Evolutionary conservation across 805 yeast genomes (phyloP), one percentile per base, ranked within the genome.

Genomic region (Candida namnaoensis): DNA sequence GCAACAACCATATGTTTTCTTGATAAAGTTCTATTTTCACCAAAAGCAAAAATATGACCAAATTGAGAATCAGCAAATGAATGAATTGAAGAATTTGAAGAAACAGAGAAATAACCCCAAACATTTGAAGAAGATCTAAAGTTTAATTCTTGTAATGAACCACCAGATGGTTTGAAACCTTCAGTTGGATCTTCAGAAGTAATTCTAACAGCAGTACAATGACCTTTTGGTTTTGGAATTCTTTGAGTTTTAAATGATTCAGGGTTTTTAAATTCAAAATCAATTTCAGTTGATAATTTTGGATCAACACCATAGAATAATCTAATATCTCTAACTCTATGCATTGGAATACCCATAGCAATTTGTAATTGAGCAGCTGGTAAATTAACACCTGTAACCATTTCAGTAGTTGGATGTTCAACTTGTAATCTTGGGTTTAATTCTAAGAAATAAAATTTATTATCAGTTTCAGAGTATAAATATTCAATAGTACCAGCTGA

Each of bases 1-100:
- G 99, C 99, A 43, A 93, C 98, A 48, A 93, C 96, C 99, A 93
- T 93, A 58, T 95, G 96, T 64, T 93, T 90, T 70, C 99, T 85
- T 32, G 96, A 87, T 34, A 95, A 95, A 64, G 87, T 95, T 69
- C 99, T 84, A 61, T 90, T 91, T 69, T 93, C 99, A 63, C 99
- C 99, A 66, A 91, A 95, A 32, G 99, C 97, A 64, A 93, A 93
- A 47, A 93, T 93, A 65, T 93, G 99, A 63, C 99, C 99, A 57
- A 93, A 93, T 68, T 93, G 99, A 43, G 99, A 91, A 65, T 93
- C 99, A 28, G 96, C 84, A 69, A 88, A 95, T 5, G 97, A 88
- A 67, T 93, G 99, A 57, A 93, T 95, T 41, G 96, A 90, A 47
- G 98, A 95, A 62, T 87, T 91, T 67, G 86, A 88, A 53, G 93